A percentile compares a stretch with the other conserved stretches of the same genome.
phyloP scores from a whole-genome alignment of 768 basidiomycete species.

The Serendipita sp. region DNA sequence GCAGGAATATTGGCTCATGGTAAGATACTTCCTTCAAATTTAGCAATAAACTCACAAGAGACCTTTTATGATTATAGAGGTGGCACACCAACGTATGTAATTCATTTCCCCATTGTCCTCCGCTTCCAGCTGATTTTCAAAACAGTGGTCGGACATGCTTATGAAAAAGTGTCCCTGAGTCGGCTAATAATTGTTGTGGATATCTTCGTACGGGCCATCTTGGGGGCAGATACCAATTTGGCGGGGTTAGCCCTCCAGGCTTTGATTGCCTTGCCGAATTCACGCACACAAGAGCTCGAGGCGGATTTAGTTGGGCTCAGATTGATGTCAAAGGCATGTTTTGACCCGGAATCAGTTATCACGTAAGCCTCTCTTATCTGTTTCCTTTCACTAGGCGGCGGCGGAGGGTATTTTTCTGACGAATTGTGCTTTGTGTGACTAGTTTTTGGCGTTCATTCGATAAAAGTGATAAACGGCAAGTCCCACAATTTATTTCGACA shows the following conservation, averaged over 20 bases:
- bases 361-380: slow-evolving; percentile 29
- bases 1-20: slow-evolving; percentile 79
- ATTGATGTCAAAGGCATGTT: slow-evolving; percentile 73
- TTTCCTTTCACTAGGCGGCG: too few species aligned
- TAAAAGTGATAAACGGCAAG: background rate
- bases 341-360: slow-evolving; percentile 60
- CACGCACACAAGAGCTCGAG: slow-evolving; percentile 66
- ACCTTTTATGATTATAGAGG: slow-evolving; percentile 31
- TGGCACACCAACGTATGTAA: slow-evolving; percentile 55
- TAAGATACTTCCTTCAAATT: slow-evolving; percentile 18
- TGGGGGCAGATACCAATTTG: slow-evolving; percentile 24
- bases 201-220: slow-evolving; percentile 26
- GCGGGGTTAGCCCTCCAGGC: slow-evolving; percentile 17
- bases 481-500: background rate
- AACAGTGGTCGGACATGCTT: slow-evolving; percentile 39
- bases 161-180: slow-evolving; percentile 28
- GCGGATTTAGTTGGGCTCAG: slow-evolving; percentile 77
- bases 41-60: background rate
- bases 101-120: slow-evolving; percentile 8
- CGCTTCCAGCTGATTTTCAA: slow-evolving; percentile 15
- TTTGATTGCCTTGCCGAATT: slow-evolving; percentile 48
- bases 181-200: slow-evolving; percentile 28
- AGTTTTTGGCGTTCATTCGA: slow-evolving; percentile 2
- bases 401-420: background rate
- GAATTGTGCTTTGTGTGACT: background rate